These are phyloP conservation scores for Psidium friedrichsthalianum DNA, from an alignment of 345 rosid genomes.

Conservation along the genomic window DNA sequence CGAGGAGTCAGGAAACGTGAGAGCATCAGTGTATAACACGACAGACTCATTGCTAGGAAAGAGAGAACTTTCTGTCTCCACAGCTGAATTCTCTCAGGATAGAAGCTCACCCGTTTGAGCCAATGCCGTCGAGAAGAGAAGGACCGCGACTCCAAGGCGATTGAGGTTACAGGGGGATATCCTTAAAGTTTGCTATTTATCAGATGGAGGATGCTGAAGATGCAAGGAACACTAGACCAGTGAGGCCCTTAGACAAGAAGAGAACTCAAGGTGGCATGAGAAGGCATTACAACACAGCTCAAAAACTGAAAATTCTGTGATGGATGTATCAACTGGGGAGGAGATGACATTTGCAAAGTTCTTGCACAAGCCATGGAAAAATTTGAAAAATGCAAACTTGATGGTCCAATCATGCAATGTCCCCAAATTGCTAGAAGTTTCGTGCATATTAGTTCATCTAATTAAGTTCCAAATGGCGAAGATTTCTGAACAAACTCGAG, in stretches of 20 bases:
- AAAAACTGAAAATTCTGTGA: not conserved
- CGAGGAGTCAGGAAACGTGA: not conserved
- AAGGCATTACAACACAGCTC: not conserved
- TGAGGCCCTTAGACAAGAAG: not conserved
- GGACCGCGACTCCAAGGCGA: not conserved
- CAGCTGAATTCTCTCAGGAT: not conserved
- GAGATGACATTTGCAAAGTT: not conserved
- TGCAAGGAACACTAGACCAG: not conserved
- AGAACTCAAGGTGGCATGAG: not conserved
- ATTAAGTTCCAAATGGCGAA: no score
- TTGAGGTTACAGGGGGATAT: not conserved
- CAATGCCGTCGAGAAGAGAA: not conserved
- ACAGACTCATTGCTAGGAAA: not conserved
- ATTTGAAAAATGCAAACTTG: no score
- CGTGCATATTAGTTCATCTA: no score
- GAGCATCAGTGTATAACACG: not conserved
- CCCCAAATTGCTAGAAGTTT: no score
- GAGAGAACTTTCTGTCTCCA: not conserved
- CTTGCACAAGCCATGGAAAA: no score
- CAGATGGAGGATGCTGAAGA: not conserved
- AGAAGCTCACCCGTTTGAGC: not conserved
- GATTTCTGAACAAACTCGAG: not conserved
- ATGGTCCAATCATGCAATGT: no score
- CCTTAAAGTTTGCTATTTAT: not conserved
- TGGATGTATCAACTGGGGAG: not conserved